A percentile compares a stretch with the other conserved stretches of the same genome.
These are phyloP conservation scores for Gossypium schwendimanii DNA, from an alignment of 441 rosid species.

Conservation along the genomic window DNA sequence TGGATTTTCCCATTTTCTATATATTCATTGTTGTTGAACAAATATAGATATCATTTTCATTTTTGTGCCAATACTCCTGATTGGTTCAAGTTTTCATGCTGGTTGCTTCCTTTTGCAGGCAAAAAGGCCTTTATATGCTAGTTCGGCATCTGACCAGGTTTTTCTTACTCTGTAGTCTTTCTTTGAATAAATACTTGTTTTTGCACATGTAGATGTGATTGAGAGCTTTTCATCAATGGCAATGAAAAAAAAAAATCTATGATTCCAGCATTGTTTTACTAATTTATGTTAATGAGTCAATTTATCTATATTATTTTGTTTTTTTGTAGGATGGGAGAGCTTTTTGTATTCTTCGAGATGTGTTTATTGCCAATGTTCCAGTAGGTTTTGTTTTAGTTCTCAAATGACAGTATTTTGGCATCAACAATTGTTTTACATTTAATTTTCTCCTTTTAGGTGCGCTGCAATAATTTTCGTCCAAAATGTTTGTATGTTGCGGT, in stretches of 20 bases:
- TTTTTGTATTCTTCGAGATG: constrained; percentile 53
- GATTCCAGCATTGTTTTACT: neutral
- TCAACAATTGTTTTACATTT: constrained; percentile 14
- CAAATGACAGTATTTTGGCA: neutral
- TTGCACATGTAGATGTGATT: neutral
- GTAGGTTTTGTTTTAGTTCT: constrained; percentile 35
- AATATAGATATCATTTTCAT: neutral
- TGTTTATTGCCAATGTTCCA: constrained; percentile 87
- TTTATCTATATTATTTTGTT: constrained; percentile 3
- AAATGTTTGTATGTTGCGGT: constrained; percentile 94
- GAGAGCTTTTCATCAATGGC: constrained; percentile 2
- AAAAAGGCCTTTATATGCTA: constrained; percentile 37
- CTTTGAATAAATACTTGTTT: neutral
- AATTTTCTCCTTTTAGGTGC: constrained; percentile 42
- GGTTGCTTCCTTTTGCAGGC: constrained; percentile 37
- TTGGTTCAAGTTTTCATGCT: constrained; percentile 4
- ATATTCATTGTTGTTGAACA: neutral
- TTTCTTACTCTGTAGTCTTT: neutral
- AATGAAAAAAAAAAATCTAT: neutral
- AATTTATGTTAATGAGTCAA: neutral
- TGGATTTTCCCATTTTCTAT: neutral
- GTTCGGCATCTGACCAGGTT: constrained; percentile 46
- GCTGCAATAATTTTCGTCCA: constrained; percentile 60
- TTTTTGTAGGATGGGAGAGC: constrained; percentile 59
- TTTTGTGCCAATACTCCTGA: neutral